phyloP scores from a whole-genome alignment of 768 basidiomycete species.

The Cyclocybe aegerita region DNA sequence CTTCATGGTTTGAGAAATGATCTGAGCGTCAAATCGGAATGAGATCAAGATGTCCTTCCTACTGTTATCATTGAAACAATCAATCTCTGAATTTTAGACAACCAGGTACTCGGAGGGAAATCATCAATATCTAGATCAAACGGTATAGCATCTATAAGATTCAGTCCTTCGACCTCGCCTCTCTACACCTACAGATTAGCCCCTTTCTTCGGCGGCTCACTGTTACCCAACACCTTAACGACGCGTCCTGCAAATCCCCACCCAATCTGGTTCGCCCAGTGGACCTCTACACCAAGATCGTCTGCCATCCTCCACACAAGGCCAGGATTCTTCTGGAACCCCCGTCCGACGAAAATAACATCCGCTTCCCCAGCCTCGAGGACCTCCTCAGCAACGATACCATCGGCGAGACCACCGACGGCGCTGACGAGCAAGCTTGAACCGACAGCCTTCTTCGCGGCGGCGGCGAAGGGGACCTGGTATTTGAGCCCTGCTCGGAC shows the following conservation, averaged over 20 bases:
- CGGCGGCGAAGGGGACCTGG: slow-evolving; percentile 57
- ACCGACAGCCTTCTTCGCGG: slow-evolving; percentile 45
- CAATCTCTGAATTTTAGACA: no score
- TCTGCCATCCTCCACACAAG: slow-evolving; percentile 53
- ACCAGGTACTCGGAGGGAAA: no score
- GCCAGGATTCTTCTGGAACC: slow-evolving; percentile 63
- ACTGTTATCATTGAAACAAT: no score
- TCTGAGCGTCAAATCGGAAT: no score
- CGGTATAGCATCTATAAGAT: no score
- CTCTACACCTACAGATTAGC: slow-evolving; percentile 1
- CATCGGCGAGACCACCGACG: slow-evolving; percentile 56
- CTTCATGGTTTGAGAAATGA: no score
- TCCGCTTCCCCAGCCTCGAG: slow-evolving; percentile 61
- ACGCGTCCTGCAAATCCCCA: slow-evolving; percentile 50
- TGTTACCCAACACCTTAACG: not conserved
- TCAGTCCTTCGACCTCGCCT: no score
- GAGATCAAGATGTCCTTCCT: no score
- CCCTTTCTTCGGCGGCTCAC: not conserved
- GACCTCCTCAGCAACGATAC: slow-evolving; percentile 53
- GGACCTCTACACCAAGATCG: slow-evolving; percentile 48
- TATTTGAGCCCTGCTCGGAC: slow-evolving; percentile 37
- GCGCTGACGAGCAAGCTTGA: slow-evolving; percentile 40
- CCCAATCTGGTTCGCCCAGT: slow-evolving; percentile 50
- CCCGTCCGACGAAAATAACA: slow-evolving; percentile 50
- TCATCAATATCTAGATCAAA: no score